Evolutionary conservation across 345 rosid species (phyloP), one percentile per base, ranked within the genome.

Genomic region (Brassica carinata): DNA sequence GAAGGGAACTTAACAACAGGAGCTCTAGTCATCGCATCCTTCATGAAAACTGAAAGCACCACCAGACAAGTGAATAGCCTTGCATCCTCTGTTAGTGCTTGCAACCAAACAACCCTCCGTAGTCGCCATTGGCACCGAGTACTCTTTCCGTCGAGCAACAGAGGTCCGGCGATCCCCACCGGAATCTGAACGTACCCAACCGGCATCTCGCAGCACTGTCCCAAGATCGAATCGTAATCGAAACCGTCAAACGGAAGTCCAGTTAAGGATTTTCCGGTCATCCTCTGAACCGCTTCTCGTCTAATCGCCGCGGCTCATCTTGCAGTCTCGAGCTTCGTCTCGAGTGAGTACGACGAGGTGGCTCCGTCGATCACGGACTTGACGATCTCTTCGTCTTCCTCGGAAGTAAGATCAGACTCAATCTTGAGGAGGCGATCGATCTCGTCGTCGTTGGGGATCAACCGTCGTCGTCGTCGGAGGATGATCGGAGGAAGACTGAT

Each of bases 201-300:
- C 1, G 92, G 87, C 89, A 89, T 86, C 84, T 89, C 92, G 11
- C 92, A 89, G 38, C 90, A 89, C 78, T 87, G 90, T 1, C 90
- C 89, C 43, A 89, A 73, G 0, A 88, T 81, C 0, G 91, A 84
- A 55, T 17, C 1, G 62, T 55, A 88, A 72, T 88, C 86, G 13
- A 88, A 86, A 2, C 86, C 88, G 0, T 86, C 86, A 9, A 87
- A 27, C 0, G 91, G 91, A 26, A 88, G 30, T 2, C 91, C 89
- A 3, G 79, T 48, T 67, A 88, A 2, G 0, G 87, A 87, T 74
- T 45, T 85, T 1, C 87, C 84, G 1, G 89, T 80, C 19, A 77
- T 72, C 71, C 81, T 82, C 82, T 84, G 86, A 4, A 86, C 67
- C 31, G 89, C 84, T 64, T 85, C 86, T 0, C 91, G 83, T 1